Conservation (phyloP, 441 rosid species). For the Gossypium schwendimanii region DNA sequence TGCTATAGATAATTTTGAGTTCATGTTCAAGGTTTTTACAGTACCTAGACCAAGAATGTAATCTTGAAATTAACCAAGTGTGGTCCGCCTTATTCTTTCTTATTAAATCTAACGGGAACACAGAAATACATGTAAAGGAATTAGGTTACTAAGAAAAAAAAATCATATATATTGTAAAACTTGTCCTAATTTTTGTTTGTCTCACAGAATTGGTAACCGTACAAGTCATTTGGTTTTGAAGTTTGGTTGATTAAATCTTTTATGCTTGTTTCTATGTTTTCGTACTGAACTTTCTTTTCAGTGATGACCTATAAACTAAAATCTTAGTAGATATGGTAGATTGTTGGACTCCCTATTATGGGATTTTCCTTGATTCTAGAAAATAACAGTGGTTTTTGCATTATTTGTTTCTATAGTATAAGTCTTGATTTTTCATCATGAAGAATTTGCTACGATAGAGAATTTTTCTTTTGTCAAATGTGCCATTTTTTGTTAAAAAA, state of each 20-base stretch:
- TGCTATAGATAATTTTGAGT: not conserved
- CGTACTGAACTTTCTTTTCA: not conserved
- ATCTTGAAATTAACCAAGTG: not conserved
- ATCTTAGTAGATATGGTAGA: not conserved
- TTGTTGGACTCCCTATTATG: not conserved
- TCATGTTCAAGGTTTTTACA: not conserved
- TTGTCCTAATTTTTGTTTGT: not conserved
- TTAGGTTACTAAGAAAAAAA: not conserved
- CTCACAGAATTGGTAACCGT: not conserved
- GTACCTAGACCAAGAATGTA: not conserved
- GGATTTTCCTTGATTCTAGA: slow-evolving; percentile 1
- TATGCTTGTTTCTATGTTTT: not conserved
- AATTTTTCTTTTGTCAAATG: not conserved
- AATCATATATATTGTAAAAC: not conserved
- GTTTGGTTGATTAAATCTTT: not conserved
- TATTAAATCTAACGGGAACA: not conserved
- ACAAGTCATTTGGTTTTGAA: not conserved
- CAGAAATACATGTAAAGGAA: not conserved
- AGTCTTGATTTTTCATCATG: not conserved
- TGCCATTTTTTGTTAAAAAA: not conserved
- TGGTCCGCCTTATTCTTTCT: not conserved
- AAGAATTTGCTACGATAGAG: not conserved
- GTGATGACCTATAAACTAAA: not conserved
- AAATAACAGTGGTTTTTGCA: not conserved
- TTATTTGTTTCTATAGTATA: not conserved